Evolutionary conservation across 1,284 basidiomycete species (phyloP).

Genomic region (Rhodotorula sp.): DNA sequence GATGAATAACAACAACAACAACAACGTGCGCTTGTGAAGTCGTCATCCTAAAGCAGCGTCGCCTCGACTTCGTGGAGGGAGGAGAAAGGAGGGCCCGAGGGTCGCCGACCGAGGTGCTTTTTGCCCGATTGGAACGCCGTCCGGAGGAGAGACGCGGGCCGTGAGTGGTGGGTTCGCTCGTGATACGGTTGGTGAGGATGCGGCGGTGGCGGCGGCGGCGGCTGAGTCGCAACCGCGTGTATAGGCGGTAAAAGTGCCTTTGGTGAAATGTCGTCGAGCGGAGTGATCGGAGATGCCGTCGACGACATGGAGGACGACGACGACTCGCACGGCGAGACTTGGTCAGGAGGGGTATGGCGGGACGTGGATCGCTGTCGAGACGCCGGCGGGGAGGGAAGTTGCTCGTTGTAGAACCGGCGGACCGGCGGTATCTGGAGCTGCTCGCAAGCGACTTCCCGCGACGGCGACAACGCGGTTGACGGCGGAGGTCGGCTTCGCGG

Average conservation of each 20-base stretch:
- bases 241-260: conserved; percentile 7
- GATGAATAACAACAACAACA: too few species aligned
- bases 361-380: conserved; percentile 15
- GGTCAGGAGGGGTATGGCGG: conserved; percentile 45
- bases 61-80: not conserved
- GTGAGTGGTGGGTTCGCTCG: conserved; percentile 1
- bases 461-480: not conserved
- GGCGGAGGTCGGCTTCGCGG: conserved; percentile 10
- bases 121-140: conserved; percentile 21
- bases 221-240: not conserved
- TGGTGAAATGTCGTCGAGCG: conserved; percentile 24
- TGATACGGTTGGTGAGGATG: conserved; percentile 8
- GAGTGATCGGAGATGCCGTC: conserved; percentile 33
- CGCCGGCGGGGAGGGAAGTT: conserved; percentile 15
- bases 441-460: not conserved
- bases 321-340: conserved; percentile 53
- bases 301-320: conserved; percentile 26
- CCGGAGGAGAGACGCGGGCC: conserved; percentile 28
- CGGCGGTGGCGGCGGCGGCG: conserved; percentile 1
- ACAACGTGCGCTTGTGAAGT: not conserved
- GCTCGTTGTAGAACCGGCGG: not conserved
- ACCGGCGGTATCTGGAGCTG: not conserved
- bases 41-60: not conserved
- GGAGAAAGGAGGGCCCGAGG: not conserved
- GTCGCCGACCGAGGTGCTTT: conserved; percentile 7